Conservation (phyloP, 2,329 filamentous ascomycete genomes). For the Cryphonectria naterciae region DNA sequence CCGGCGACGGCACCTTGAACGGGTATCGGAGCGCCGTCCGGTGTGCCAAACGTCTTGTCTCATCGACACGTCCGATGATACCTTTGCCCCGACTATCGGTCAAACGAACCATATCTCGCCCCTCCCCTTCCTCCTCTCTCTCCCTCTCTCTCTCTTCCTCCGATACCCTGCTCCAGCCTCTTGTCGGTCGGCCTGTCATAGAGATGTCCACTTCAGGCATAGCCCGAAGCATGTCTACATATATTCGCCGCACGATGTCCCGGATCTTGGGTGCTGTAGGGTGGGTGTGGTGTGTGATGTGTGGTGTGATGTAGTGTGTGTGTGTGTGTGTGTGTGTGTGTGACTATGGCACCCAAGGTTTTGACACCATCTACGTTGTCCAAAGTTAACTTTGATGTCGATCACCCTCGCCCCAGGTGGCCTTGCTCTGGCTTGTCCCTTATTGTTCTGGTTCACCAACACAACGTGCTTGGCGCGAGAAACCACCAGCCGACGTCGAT, state of each 20-base stretch:
- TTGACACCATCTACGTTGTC: slow-evolving; percentile 15
- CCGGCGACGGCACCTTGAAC: slow-evolving; percentile 5
- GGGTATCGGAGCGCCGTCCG: background rate
- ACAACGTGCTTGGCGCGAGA: background rate
- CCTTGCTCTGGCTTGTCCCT: background rate
- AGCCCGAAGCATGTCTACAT: slow-evolving; percentile 18
- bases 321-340: background rate
- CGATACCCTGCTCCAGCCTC: background rate
- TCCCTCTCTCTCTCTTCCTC: background rate
- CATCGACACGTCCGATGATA: slow-evolving; percentile 5
- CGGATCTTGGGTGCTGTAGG: slow-evolving; percentile 16
- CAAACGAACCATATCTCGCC: background rate
- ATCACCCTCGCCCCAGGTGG: background rate
- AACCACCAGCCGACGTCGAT: background rate
- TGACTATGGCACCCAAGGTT: background rate
- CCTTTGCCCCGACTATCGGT: background rate
- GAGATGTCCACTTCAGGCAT: slow-evolving; percentile 11
- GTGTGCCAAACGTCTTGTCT: slow-evolving; percentile 10
- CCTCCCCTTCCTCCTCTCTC: background rate
- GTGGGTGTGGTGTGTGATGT: background rate
- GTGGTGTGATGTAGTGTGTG: background rate
- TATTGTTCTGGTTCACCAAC: background rate
- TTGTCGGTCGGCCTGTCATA: slow-evolving; percentile 5
- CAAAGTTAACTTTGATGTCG: slow-evolving; percentile 6
- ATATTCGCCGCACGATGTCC: slow-evolving; percentile 13